Percentiles rank a stretch among this genome's conserved stretches.
phyloP scores from a whole-genome alignment of 2,329 filamentous ascomycete species.

The Clarireedia paspali region DNA sequence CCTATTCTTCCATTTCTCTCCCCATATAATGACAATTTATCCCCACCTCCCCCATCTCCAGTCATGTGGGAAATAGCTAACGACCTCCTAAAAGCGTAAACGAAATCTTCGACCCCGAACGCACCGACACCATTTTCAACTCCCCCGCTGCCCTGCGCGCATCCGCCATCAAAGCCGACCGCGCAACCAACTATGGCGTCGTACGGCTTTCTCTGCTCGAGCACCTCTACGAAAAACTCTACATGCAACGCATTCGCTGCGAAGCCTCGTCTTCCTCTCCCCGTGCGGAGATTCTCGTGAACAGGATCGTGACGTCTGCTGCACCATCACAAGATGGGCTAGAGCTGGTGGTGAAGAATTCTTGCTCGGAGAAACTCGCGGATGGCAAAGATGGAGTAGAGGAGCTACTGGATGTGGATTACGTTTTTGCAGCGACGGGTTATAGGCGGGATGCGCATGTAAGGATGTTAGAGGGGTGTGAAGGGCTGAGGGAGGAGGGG shows the following conservation, averaged over 20 bases:
- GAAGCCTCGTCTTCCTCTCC: conserved; percentile 63
- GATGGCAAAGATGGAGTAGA: conserved; percentile 29
- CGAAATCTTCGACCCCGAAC: conserved; percentile 88
- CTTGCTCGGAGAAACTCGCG: conserved; percentile 11
- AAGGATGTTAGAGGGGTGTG: conserved; percentile 61
- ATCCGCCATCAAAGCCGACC: conserved; percentile 57
- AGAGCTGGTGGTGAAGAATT: conserved; percentile 31
- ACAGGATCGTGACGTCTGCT: conserved; percentile 47
- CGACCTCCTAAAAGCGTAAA: conserved; percentile 59
- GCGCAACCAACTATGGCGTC: conserved; percentile 88
- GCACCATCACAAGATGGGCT: conserved; percentile 11
- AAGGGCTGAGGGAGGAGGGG: conserved; percentile 54
- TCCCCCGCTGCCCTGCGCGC: conserved; percentile 54
- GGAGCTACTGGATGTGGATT: conserved; percentile 56
- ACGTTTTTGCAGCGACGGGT: conserved; percentile 80
- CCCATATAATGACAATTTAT: background rate
- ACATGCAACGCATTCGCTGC: conserved; percentile 64
- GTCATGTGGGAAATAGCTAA: conserved; percentile 2
- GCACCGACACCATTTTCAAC: conserved; percentile 68
- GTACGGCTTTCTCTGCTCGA: conserved; percentile 89
- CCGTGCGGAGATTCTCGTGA: conserved; percentile 73
- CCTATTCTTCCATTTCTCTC: background rate
- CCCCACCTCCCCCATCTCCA: too few relatives aligned
- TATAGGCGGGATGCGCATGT: conserved; percentile 76
- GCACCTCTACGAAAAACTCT: conserved; percentile 78